phyloP scores from a whole-genome alignment of 2,329 filamentous ascomycete genomes.

The Pseudocercospora pini-densiflorae region DNA sequence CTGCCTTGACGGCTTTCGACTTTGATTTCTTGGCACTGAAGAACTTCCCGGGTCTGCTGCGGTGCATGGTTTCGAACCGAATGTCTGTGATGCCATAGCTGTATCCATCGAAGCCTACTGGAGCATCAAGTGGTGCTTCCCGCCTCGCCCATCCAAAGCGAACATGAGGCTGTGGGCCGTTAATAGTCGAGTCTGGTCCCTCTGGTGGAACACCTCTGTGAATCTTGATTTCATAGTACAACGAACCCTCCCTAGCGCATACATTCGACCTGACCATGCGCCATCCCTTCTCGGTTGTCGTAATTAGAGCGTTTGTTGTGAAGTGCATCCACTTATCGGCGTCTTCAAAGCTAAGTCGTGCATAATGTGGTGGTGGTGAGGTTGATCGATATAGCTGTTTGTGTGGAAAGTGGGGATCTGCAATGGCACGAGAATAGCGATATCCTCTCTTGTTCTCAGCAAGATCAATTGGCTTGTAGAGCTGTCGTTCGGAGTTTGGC shows the following conservation, averaged over 20 bases:
- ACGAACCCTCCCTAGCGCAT: constrained; percentile 82
- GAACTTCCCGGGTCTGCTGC: constrained; percentile 91
- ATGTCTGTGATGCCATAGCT: constrained; percentile 93
- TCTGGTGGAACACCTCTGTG: constrained; percentile 70
- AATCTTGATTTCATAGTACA: constrained; percentile 94
- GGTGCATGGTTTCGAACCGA: constrained; percentile 87
- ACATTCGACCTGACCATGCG: constrained; percentile 90
- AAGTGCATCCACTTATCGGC: constrained; percentile 84
- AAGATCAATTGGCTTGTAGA: constrained; percentile 56
- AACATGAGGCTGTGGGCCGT: constrained; percentile 62
- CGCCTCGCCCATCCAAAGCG: constrained; percentile 85
- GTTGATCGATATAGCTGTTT: constrained; percentile 88
- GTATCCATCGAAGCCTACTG: constrained; percentile 87
- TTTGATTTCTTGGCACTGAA: constrained; percentile 50
- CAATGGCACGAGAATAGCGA: constrained; percentile 88
- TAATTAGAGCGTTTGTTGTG: constrained; percentile 68
- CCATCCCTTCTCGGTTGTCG: constrained; percentile 92
- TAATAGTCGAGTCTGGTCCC: constrained; percentile 45
- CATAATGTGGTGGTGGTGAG: constrained; percentile 79
- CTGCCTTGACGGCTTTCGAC: constrained; percentile 45
- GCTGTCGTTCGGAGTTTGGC: constrained; percentile 47
- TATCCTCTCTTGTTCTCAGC: constrained; percentile 74
- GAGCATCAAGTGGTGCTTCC: constrained; percentile 80
- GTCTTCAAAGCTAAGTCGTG: constrained; percentile 92
- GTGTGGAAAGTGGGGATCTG: constrained; percentile 83